Evolutionary conservation across 805 yeast species (phyloP).

Genomic region (Saccharomycopsis babjevae): DNA sequence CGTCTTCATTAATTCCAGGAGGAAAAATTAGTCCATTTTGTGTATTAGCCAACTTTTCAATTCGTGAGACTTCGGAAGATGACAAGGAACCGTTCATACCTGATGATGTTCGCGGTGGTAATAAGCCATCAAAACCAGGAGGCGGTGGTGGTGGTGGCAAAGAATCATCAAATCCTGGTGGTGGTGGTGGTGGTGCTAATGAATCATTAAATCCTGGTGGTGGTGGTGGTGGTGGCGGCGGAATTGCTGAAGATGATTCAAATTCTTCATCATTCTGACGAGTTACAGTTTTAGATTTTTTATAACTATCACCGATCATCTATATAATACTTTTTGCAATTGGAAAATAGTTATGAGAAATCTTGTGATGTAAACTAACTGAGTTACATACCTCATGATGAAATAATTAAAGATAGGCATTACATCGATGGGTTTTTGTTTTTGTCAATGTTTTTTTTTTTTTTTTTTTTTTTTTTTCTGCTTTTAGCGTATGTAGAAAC

Average conservation of each 20-base stretch:
- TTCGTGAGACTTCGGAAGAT: background rate
- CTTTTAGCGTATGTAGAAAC: too few species aligned
- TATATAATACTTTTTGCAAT: background rate
- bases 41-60: too few species aligned
- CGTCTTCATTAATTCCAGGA: conserved; percentile 10
- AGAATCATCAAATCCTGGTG: conserved; percentile 17
- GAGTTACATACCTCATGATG: too few species aligned
- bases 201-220: conserved; percentile 18
- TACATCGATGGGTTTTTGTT: too few species aligned
- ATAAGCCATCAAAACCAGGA: conserved; percentile 13
- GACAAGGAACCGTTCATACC: background rate
- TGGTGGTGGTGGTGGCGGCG: conserved; percentile 23
- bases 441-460: too few species aligned
- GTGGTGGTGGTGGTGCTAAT: conserved; percentile 26
- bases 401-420: too few species aligned
- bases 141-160: conserved; percentile 23
- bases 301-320: background rate
- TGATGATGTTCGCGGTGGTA: conserved; percentile 23
- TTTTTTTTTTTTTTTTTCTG: too few species aligned
- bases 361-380: background rate
- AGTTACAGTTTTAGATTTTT: background rate
- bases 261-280: conserved; percentile 1
- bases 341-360: background rate
- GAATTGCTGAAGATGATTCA: background rate
- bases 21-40: background rate